These are phyloP conservation scores for Podosphaera fusca DNA, from an alignment of 2,329 filamentous ascomycete species.

Conservation along the genomic window DNA sequence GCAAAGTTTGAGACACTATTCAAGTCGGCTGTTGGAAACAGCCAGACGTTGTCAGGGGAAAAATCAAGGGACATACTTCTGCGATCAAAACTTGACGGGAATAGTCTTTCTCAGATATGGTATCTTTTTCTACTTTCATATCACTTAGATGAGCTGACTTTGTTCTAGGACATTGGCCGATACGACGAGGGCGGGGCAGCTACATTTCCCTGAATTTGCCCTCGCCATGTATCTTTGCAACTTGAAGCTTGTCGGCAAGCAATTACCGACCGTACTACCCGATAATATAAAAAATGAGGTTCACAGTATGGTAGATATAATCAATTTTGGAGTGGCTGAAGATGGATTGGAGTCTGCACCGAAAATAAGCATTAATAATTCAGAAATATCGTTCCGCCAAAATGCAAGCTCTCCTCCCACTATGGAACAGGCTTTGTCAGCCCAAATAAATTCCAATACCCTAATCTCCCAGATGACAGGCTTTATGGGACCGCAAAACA, in stretches of 20 bases:
- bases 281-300: constrained; percentile 88
- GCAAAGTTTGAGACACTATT: constrained; percentile 94
- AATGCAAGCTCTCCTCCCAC: constrained; percentile 26
- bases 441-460: constrained; percentile 46
- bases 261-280: constrained; percentile 50
- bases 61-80: constrained; percentile 77
- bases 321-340: constrained; percentile 78
- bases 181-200: constrained; percentile 84
- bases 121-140: constrained; percentile 19
- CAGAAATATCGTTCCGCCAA: constrained; percentile 40
- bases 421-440: constrained; percentile 49
- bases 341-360: constrained; percentile 30
- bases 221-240: constrained; percentile 98
- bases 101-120: constrained; percentile 84
- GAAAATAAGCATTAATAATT: constrained; percentile 32
- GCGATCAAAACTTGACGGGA: constrained; percentile 69
- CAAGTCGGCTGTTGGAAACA: constrained; percentile 75
- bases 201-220: constrained; percentile 94
- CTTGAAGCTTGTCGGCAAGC: constrained; percentile 67
- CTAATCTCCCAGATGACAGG: constrained; percentile 46
- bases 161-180: constrained; percentile 59
- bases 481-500: constrained; percentile 31
- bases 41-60: constrained; percentile 70
- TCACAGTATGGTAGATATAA: constrained; percentile 98
- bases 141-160: background rate